Evolutionary conservation across 2,329 filamentous ascomycete species (phyloP), one percentile per base, ranked within the genome.

Genomic region (Aspergillus fumigatiaffinis): DNA sequence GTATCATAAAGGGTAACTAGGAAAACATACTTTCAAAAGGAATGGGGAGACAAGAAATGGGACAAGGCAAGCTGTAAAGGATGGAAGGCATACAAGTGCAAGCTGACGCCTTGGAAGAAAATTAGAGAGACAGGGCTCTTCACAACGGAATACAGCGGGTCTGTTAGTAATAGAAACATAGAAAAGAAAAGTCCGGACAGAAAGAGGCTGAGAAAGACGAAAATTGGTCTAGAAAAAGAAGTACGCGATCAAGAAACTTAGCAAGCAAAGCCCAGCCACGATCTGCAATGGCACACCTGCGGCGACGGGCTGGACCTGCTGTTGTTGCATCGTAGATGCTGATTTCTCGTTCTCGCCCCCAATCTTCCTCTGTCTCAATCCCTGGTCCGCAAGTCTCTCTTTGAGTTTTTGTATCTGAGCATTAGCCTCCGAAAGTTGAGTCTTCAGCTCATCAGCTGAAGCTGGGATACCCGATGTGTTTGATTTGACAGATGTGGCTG

Each of bases 221-320:
- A 56, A 55, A 48, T 55, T 53, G 57, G n/a, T 60, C 82, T 87
- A 99, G 77, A 99, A 99, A 81, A 99, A 92, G 76, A 97, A 85
- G 78, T 97, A 99, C 55, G 92, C 94, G 66, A 97, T 84, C 71
- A 99, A 77, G 79, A 99, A 99, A 80, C 91, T 92, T 62, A 96
- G 68, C 68, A 99, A 80, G 73, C 92, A 97, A 47, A 99, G 79
- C 23, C 86, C 80, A 23, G 94, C 93, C 48, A 90, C 90, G 61
- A 93, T 84, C 73, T 93, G 88, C 51, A 99, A 85, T 0, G 94
- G 87, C 3, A 99, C 93, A 23, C 94, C 93, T 21, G 69, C 54
- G 66, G 92, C 86, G 21, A 79, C 74, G 46, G 78, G 64, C 76
- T 87, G 73, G 74, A 84, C 75, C 60, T 79, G 79, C 66, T 80